Base-by-base conservation (phyloP, 495 filamentous ascomycete genomes). In the Hypomontagnella submonticulosa region DNA sequence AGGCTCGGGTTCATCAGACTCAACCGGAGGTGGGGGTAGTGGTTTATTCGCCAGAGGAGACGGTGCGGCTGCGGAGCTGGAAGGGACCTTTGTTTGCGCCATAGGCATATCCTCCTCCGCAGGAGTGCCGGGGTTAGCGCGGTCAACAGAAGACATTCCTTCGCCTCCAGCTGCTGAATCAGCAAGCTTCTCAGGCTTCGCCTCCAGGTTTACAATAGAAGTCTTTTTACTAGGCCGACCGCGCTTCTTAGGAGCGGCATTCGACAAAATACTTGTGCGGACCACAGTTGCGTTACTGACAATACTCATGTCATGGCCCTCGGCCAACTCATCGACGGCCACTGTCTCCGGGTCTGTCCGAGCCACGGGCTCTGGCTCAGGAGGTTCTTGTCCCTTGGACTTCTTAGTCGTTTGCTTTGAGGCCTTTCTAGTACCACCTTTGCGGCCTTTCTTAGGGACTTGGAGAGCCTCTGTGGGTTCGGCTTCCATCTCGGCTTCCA, bases 401-500 rank as follows among this genome's bases (percentile, higher is more conserved):
- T 81, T 83, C 63, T 81, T 82, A 12, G 68, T 67, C 1, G 73
- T 73, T 62, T 81, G 79, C 55, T 79, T 81, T 1, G 80, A 78
- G 4, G 46, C 73, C 47, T 81, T 82, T 20, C 76, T 77, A 8
- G 73, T 68, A 1, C 75, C 79, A 10, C 75, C 66, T 57, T 80
- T 80, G 23, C 81, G 80, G 13, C 80, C 78, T 41, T 77, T 81
- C 63, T 82, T 83, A 2, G 78, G 77, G 8, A 77, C 71, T 3
- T 67, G 63, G 0, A 78, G 61, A 0, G 63, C 43, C 13, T 74
- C 67, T 5, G 54, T 19, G 33, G 66, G 63, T 9, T 78, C 71
- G 12, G 67, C 55, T 19, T 73, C 65, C 69, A 77, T 77, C 38
- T 86, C 78, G n/a, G 73, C 63, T 48, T 85, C 78, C 49, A 84